phyloP scores from a whole-genome alignment of 2,329 filamentous ascomycete genomes.

The Colletotrichum trifolii region DNA sequence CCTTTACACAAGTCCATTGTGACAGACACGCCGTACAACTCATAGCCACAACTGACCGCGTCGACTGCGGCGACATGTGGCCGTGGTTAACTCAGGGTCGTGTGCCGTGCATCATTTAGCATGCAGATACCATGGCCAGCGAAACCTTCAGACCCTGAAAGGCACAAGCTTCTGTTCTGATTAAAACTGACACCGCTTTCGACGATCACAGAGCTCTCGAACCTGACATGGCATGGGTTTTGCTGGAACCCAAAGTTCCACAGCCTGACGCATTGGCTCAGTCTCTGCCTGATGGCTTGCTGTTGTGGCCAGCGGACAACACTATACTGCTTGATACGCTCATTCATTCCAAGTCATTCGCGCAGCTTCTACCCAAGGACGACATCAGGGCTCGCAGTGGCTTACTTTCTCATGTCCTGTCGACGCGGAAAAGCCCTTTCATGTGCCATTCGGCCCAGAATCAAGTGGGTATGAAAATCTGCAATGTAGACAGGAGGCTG shows the following conservation, averaged over 20 bases:
- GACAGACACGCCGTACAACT: not conserved
- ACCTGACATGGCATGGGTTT: constrained; percentile 25
- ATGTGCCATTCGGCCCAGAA: no score
- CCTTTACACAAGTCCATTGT: constrained; percentile 10
- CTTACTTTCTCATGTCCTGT: not conserved
- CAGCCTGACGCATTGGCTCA: constrained; percentile 11
- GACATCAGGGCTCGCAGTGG: not conserved
- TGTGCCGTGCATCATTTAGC: constrained; percentile 19
- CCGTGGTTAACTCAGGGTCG: constrained; percentile 11
- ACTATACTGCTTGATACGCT: not conserved
- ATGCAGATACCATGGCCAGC: constrained; percentile 12
- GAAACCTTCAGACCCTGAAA: not conserved
- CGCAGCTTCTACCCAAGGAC: no score
- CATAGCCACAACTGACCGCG: no score
- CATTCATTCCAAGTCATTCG: no score
- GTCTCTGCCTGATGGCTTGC: constrained; percentile 1
- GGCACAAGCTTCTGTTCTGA: not conserved
- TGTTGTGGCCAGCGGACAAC: not conserved
- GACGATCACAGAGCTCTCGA: constrained; percentile 11
- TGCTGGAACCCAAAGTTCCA: constrained; percentile 21
- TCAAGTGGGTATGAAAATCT: not conserved
- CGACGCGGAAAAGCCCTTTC: no score
- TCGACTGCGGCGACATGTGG: constrained; percentile 12
- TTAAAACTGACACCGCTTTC: constrained; percentile 5
- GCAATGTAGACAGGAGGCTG: not conserved